Evolutionary conservation across 345 rosid genomes (phyloP), one percentile per base, ranked within the genome.

Genomic region (Clausena lansium): DNA sequence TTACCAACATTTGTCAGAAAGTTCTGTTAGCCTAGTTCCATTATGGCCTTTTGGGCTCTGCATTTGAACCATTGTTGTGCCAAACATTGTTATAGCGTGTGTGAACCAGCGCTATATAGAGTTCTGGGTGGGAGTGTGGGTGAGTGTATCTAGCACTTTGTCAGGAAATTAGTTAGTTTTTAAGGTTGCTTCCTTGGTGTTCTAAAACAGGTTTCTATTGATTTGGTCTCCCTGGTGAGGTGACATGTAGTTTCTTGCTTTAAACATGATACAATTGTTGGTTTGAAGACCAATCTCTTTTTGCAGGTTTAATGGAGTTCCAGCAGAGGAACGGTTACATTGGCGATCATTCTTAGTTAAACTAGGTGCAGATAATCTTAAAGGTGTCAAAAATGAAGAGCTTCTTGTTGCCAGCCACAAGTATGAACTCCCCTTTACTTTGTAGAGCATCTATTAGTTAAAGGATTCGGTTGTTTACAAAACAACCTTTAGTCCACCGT

Each of bases 331-430:
- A 79, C 88, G 94, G 50, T 84, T 94, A 15, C 97, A 93, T 73
- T 94, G 99, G 98, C 81, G 98, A 79, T 85, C 98, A 47, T 96
- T 94, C 91, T 83, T 96, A 81, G 97, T 96, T 9, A 96, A 94
- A 85, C 82, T 94, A 65, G 98, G 99, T 78, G 93, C 92, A 0
- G 97, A 94, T 78, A 96, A 96, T 84, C 98, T 96, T 64, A 90
- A 86, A 80, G 97, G 97, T 67, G 91, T 88, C 15, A 96, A 91
- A 69, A 94, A 94, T 81, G 99, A 94, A 84, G 99, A 94, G 83
- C 98, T 94, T 14, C 94, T 96, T 50, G 95, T 94, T 77, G 97
- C 99, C 73, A 94, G 92, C 84, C 97, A 94, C 91, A 96, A 94
- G 98, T 94, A 91, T 24, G 84, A 62, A 9, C 71, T 0, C 2